Percentiles rank a stretch among this genome's conserved stretches.
These are phyloP conservation scores for Sechiopsis laciniata DNA, from an alignment of 306 rosid genomes.

Conservation along the genomic window DNA sequence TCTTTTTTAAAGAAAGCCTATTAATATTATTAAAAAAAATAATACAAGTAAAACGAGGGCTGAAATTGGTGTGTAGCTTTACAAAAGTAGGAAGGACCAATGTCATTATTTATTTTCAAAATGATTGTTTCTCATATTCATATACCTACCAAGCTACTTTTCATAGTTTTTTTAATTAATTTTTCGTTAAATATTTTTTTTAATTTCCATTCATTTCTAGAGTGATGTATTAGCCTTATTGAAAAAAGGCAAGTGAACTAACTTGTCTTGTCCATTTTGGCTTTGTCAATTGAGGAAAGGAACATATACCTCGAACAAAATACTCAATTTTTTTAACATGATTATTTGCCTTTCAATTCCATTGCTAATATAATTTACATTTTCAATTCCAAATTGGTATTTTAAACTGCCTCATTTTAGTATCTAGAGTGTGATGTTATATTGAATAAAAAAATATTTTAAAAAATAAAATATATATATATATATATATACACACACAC, in stretches of 20 bases:
- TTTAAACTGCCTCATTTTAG: too few species aligned
- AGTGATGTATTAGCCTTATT: conserved; percentile 5
- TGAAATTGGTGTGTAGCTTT: neutral
- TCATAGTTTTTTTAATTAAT: neutral
- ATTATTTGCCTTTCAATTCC: too few species aligned
- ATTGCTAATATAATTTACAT: too few species aligned
- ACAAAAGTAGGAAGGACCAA: neutral
- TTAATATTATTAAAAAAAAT: too few species aligned
- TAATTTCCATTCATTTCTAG: neutral
- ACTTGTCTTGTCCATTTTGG: too few species aligned
- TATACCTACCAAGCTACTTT: conserved; percentile 7
- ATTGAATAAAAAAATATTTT: too few species aligned
- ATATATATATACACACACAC: too few species aligned
- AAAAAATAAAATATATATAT: too few species aligned
- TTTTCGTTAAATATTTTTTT: neutral
- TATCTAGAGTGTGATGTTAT: too few species aligned
- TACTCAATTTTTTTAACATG: neutral
- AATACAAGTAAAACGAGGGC: neutral
- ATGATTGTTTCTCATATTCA: neutral
- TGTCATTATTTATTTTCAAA: neutral
- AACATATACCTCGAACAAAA: neutral
- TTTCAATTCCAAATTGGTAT: too few species aligned
- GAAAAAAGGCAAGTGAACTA: too few species aligned
- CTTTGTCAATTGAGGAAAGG: neutral
- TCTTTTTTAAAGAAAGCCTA: too few species aligned